Evolutionary conservation across 2,329 filamentous ascomycete species (phyloP).

Genomic region (Chaetomiaceae sp.): DNA sequence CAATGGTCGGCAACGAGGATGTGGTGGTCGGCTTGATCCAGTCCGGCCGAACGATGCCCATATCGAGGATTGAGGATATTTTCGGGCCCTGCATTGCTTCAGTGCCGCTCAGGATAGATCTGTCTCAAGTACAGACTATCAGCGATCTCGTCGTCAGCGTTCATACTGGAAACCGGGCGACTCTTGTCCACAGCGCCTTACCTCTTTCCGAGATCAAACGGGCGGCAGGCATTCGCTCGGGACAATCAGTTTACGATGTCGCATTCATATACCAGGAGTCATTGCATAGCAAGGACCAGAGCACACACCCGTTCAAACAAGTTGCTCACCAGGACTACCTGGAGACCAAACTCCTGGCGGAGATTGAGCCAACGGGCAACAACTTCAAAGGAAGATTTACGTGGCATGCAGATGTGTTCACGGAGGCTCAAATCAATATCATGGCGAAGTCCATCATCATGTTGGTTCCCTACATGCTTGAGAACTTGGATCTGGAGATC

Average conservation of each 20-base stretch:
- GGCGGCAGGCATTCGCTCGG: constrained; percentile 49
- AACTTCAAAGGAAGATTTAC: constrained; percentile 44
- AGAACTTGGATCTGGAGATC: constrained; percentile 29
- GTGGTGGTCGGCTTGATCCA: constrained; percentile 73
- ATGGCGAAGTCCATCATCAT: constrained; percentile 59
- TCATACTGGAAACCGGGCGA: constrained; percentile 61
- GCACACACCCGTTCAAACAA: constrained; percentile 43
- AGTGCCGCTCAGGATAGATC: constrained; percentile 64
- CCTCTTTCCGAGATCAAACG: constrained; percentile 67
- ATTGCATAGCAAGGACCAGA: constrained; percentile 37
- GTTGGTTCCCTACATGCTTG: constrained; percentile 36
- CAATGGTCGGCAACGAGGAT: constrained; percentile 61
- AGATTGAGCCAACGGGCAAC: constrained; percentile 61
- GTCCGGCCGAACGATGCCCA: constrained; percentile 72
- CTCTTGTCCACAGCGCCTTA: constrained; percentile 59
- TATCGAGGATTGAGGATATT: constrained; percentile 65
- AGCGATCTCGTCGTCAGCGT: constrained; percentile 59
- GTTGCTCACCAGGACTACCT: constrained; percentile 63
- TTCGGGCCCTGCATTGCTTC: constrained; percentile 77
- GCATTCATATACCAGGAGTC: constrained; percentile 85
- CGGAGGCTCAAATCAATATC: constrained; percentile 49
- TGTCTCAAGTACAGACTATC: constrained; percentile 47
- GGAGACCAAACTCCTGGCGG: constrained; percentile 71
- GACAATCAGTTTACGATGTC: constrained; percentile 65
- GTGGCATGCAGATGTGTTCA: constrained; percentile 46